Conservation (phyloP, 495 filamentous ascomycete species). For the Physcia stellaris region DNA sequence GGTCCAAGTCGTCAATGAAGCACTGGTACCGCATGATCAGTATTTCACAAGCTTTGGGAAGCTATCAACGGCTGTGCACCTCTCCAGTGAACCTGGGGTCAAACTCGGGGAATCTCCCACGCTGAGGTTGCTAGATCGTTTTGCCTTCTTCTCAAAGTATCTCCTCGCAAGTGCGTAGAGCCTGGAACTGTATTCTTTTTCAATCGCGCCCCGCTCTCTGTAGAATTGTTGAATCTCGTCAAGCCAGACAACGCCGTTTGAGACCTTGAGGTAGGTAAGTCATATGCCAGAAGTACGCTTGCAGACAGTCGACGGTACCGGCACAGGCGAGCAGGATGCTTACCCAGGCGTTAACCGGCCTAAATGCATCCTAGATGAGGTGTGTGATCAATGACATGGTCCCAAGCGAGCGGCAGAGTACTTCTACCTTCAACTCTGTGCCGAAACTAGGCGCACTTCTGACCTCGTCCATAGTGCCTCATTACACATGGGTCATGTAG, state of each 20-base stretch:
- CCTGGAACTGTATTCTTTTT: constrained; percentile 90
- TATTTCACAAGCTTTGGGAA: not conserved
- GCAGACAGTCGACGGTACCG: too few species aligned
- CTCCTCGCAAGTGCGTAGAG: constrained; percentile 79
- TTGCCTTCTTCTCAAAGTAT: constrained; percentile 91
- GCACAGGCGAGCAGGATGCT: too few species aligned
- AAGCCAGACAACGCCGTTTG: constrained; percentile 80
- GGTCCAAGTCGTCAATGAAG: constrained; percentile 92
- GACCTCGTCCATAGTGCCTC: constrained; percentile 53
- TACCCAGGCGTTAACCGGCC: constrained; percentile 85
- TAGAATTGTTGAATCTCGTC: constrained; percentile 97
- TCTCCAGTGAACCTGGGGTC: constrained; percentile 91
- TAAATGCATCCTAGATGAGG: constrained; percentile 93
- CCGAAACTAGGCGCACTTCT: constrained; percentile 71
- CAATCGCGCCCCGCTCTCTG: constrained; percentile 80
- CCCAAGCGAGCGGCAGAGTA: too few species aligned
- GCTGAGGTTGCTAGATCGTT: constrained; percentile 75
- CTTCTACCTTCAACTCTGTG: constrained; percentile 80
- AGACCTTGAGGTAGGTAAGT: constrained; percentile 36
- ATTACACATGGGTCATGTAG: constrained; percentile 4
- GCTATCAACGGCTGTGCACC: constrained; percentile 26
- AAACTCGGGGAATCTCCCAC: constrained; percentile 87
- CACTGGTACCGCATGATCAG: constrained; percentile 29
- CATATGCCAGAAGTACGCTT: constrained; percentile 13
- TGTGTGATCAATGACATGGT: too few species aligned